phyloP scores from a whole-genome alignment of 306 rosid genomes.

The Dryas octopetala region DNA sequence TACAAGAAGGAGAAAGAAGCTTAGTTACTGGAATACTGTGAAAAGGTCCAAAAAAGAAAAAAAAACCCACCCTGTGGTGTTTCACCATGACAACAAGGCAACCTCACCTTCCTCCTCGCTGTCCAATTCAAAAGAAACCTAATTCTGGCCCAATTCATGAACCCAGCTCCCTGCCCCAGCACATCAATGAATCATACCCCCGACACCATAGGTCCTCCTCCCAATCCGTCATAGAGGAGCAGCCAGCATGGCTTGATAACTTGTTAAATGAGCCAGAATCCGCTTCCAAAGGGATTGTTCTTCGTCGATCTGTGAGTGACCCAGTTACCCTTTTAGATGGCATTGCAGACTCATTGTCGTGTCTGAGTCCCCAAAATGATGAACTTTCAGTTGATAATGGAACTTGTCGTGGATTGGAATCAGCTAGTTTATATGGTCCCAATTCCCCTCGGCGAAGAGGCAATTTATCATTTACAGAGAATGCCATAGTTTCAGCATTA shows the following conservation, averaged over 20 bases:
- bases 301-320: slow-evolving; percentile 42
- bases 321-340: slow-evolving; percentile 35
- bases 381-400: slow-evolving; percentile 25
- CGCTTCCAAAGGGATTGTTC: slow-evolving; percentile 22
- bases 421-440: slow-evolving; percentile 43
- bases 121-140: slow-evolving; percentile 44
- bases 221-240: slow-evolving; percentile 28
- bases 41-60: slow-evolving; percentile 1
- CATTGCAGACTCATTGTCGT: slow-evolving; percentile 28
- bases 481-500: slow-evolving; percentile 41
- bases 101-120: slow-evolving; percentile 51
- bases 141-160: slow-evolving; percentile 19
- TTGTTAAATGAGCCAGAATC: slow-evolving; percentile 32
- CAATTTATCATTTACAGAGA: slow-evolving; percentile 35
- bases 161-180: neutral
- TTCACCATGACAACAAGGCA: slow-evolving; percentile 48
- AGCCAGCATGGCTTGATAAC: slow-evolving; percentile 42
- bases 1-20: slow-evolving; percentile 3
- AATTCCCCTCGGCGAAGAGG: slow-evolving; percentile 45
- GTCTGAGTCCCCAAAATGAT: slow-evolving; percentile 19
- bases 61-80: slow-evolving; percentile 14
- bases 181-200: neutral
- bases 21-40: neutral
- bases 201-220: slow-evolving; percentile 24
- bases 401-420: slow-evolving; percentile 28